Conservation (phyloP, 2,329 filamentous ascomycete species). For the Amauroascus niger region DNA sequence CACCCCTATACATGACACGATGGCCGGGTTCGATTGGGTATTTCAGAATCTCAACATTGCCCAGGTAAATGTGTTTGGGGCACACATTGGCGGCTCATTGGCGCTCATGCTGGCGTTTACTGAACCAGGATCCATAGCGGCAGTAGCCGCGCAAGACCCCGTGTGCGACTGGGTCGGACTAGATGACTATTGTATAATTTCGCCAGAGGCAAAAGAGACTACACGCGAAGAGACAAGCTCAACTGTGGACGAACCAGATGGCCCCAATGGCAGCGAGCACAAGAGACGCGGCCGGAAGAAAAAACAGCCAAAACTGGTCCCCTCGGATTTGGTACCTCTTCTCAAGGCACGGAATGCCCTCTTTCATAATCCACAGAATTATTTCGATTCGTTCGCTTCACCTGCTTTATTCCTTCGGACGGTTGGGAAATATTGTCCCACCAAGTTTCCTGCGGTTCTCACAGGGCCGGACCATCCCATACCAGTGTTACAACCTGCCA, state of each 20-base stretch:
- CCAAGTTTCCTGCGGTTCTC: slow-evolving; percentile 26
- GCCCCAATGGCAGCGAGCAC: background rate
- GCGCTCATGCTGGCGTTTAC: slow-evolving; percentile 38
- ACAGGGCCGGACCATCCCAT: slow-evolving; percentile 29
- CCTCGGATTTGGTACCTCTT: slow-evolving; percentile 28
- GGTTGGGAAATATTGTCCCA: slow-evolving; percentile 32
- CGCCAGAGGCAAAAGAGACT: slow-evolving; percentile 2
- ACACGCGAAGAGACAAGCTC: background rate
- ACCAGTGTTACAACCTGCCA: slow-evolving; percentile 22
- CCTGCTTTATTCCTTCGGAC: slow-evolving; percentile 37
- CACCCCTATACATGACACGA: slow-evolving; percentile 32
- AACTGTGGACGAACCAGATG: background rate
- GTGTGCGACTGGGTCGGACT: slow-evolving; percentile 34
- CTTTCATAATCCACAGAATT: slow-evolving; percentile 32
- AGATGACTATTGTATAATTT: slow-evolving; percentile 32
- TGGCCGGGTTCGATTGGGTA: slow-evolving; percentile 34
- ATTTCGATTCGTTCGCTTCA: slow-evolving; percentile 38
- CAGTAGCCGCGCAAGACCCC: slow-evolving; percentile 29
- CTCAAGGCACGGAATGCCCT: slow-evolving; percentile 29
- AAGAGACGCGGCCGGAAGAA: slow-evolving; percentile 16
- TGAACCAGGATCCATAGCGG: slow-evolving; percentile 27
- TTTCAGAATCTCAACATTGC: slow-evolving; percentile 24
- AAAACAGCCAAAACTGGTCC: slow-evolving; percentile 17
- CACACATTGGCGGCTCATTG: slow-evolving; percentile 34
- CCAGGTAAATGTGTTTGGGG: slow-evolving; percentile 27